A percentile compares a stretch with the other conserved stretches of the same genome.
Evolutionary conservation across 2,329 filamentous ascomycete species (phyloP).

Genomic region (Talaromyces islandicus): DNA sequence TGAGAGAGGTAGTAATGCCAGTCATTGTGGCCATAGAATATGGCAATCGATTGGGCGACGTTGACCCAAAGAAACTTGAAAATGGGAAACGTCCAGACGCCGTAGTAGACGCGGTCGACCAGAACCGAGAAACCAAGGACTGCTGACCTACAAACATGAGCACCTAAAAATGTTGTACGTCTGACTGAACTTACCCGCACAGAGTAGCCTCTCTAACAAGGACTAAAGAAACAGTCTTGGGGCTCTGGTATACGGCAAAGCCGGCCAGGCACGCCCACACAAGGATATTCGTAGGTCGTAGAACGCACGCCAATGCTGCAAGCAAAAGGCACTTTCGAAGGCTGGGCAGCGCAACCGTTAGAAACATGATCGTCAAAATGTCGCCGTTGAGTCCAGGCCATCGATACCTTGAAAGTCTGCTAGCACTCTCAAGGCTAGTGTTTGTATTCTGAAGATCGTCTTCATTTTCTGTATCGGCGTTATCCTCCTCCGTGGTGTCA

Average conservation of each 20-base stretch:
- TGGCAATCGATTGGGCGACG: slow-evolving; percentile 74
- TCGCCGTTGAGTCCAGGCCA: slow-evolving; percentile 8
- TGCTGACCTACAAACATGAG: slow-evolving; percentile 35
- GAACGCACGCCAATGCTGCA: slow-evolving; percentile 73
- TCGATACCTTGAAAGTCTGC: slow-evolving; percentile 21
- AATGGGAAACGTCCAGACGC: slow-evolving; percentile 80
- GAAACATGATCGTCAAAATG: slow-evolving; percentile 12
- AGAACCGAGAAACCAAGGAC: slow-evolving; percentile 59
- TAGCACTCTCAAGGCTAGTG: slow-evolving; percentile 7
- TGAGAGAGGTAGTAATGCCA: slow-evolving; percentile 92
- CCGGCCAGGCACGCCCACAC: slow-evolving; percentile 70
- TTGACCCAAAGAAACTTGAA: slow-evolving; percentile 88
- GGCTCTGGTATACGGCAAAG: slow-evolving; percentile 44
- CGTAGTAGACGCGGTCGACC: slow-evolving; percentile 75
- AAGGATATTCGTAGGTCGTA: slow-evolving; percentile 83
- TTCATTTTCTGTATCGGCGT: slow-evolving; percentile 26
- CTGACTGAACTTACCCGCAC: slow-evolving; percentile 44
- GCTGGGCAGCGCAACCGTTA: slow-evolving; percentile 29
- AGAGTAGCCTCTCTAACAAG: slow-evolving; percentile 59
- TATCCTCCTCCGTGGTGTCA: slow-evolving; percentile 37
- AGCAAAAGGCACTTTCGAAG: slow-evolving; percentile 62
- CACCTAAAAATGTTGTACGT: not conserved
- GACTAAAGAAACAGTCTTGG: slow-evolving; percentile 39
- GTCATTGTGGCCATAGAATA: slow-evolving; percentile 87
- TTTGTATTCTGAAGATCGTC: slow-evolving; percentile 1